These are phyloP conservation scores for Paratinospora sagittata DNA, from an alignment of 164 flowering plant genomes.

Conservation along the genomic window DNA sequence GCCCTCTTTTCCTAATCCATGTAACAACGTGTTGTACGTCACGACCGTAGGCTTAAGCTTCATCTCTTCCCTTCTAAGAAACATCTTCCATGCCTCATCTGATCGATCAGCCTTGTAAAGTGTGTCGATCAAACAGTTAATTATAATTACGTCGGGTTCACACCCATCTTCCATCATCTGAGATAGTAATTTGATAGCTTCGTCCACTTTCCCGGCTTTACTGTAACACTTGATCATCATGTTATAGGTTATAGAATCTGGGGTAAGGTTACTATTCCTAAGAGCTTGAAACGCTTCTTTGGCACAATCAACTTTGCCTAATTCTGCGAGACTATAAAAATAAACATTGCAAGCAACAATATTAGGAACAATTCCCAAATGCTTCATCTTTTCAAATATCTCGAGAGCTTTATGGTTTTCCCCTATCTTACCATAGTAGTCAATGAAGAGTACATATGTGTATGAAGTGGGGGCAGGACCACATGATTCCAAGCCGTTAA, in stretches of 20 bases:
- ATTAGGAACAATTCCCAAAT: slow-evolving; percentile 66
- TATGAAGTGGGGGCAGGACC: slow-evolving; percentile 60
- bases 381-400: slow-evolving; percentile 70
- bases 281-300: slow-evolving; percentile 51
- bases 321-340: slow-evolving; percentile 66
- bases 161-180: slow-evolving; percentile 59
- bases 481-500: slow-evolving; percentile 38
- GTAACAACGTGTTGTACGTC: slow-evolving; percentile 78
- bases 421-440: slow-evolving; percentile 79
- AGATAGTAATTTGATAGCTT: slow-evolving; percentile 53
- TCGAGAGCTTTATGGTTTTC: slow-evolving; percentile 59
- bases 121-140: slow-evolving; percentile 70
- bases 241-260: slow-evolving; percentile 87
- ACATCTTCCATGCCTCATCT: slow-evolving; percentile 82
- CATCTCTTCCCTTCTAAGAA: slow-evolving; percentile 55
- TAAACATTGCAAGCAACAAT: slow-evolving; percentile 81
- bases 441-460: slow-evolving; percentile 77
- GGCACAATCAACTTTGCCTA: slow-evolving; percentile 59
- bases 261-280: slow-evolving; percentile 49
- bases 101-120: slow-evolving; percentile 74
- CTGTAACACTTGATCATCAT: slow-evolving; percentile 93
- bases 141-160: slow-evolving; percentile 53
- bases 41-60: slow-evolving; percentile 71
- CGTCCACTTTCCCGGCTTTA: slow-evolving; percentile 67
- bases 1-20: slow-evolving; percentile 75